Evolutionary conservation across 1,284 basidiomycete species (phyloP), one percentile per base, ranked within the genome.

Genomic region (Ustilago nuda): DNA sequence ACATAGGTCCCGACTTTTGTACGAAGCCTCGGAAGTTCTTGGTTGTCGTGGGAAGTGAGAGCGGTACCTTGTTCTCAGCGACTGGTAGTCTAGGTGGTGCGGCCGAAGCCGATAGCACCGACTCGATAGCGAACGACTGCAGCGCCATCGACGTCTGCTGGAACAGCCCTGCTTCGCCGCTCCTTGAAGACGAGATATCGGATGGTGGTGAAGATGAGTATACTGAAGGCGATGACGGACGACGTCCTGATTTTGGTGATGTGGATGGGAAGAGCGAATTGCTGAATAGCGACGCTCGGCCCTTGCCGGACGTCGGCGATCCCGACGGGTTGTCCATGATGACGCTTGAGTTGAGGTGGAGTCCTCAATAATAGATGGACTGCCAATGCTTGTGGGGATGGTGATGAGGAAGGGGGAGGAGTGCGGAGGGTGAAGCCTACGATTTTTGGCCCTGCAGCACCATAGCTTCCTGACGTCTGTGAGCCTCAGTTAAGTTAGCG

Each of bases 21-120:
- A 84, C 82, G 51, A 85, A 85, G 5, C 79, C 83, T 30, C 84
- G 78, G 43, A 85, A 84, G 70, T 85, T 85, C 37, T 76, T 68
- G 27, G 84, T 83, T 8, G 82, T 84, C 2, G 82, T 82, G 0
- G 81, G 69, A 6, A 85, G 61, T n/a, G 78, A 80, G 6, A 85
- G 76, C 7, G 81, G 72, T 37, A 77, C 78, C 64, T 85, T 85
- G 56, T 79, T 80, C 74, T 81, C 75, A 17, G 82, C 77, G 0
- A 81, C 78, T 0, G 83, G 82, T 33, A 84, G 71, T 8, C 83
- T 64, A 12, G 80, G 78, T 7, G 82, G 80, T 12, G 81, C 80
- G 8, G 77, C 52, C 4, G 77, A 73, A 11, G 81, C 79, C 6
- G 81, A 64, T 4, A 85, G 43, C 12, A 84, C 69, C 32, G 80